Evolutionary conservation across 2,329 filamentous ascomycete genomes (phyloP), one percentile per base, ranked within the genome.

Genomic region (Ceratocystiopsis brevicomis): DNA sequence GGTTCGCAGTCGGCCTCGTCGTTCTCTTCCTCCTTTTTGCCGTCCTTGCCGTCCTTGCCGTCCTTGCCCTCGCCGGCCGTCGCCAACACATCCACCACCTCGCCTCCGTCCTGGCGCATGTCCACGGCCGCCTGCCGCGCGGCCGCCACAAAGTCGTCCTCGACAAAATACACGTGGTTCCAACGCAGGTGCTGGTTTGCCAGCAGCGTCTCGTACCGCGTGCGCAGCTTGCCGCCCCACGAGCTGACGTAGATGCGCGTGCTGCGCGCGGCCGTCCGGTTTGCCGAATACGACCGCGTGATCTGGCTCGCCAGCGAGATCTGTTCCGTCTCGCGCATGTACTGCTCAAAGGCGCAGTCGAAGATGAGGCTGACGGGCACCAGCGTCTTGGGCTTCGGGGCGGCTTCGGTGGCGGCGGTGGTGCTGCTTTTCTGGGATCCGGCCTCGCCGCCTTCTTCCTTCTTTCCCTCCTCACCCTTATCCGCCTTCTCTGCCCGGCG

Each of bases 281-380:
- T 96, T 54, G 94, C 85, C 17, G 86, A 85, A 61, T 98, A 98
- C 45, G 73, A 81, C 45, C 90, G 69, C 10, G 85, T 93, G 48
- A 98, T 68, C 59, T 98, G 90, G 45, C 77, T 74, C 1, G 75
- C 74, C 13, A 98, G 69, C 5, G 85, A 94, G 44, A 87, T 77
- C 30, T 82, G 67, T 61, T 98, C 90, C 52, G 81, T 80, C 35
- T 88, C 81, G 41, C 69, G 69, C 90, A 98, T 98, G 55, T 87
- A 72, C 37, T 81, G 67, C 58, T 98, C 87, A 57, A 92, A 98
- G 51, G 82, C 77, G 61, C 88, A 96, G 63, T 98, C 90, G 49
- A 98, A 65, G 46, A 98, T 68, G 50, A 98, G 65, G 0, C 83
- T 74, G 18, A 96, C 64, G 2, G 87, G 86, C 44, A 76, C 40